Percentiles rank a stretch among this genome's conserved stretches.
Evolutionary conservation across 352 stramenopile species (phyloP).

Genomic region (Phytophthora agathidicida): DNA sequence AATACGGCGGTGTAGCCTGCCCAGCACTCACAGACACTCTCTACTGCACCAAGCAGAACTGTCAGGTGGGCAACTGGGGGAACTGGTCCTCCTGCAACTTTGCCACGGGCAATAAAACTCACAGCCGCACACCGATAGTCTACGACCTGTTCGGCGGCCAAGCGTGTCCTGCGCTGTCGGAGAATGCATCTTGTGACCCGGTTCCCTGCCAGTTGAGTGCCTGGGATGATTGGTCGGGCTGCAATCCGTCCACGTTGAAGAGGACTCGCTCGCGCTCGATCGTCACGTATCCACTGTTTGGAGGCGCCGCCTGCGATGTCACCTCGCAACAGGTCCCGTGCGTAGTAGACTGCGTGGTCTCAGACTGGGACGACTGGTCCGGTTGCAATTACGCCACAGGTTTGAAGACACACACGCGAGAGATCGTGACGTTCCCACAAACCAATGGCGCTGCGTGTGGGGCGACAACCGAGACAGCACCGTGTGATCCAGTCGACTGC

Average conservation of each 20-base stretch:
- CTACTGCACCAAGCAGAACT: conserved; percentile 48
- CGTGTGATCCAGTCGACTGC: conserved; percentile 57
- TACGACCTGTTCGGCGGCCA: conserved; percentile 39
- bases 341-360: conserved; percentile 53
- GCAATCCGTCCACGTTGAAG: conserved; percentile 36
- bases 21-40: conserved; percentile 23
- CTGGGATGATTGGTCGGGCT: conserved; percentile 60
- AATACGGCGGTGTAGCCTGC: conserved; percentile 37
- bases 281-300: conserved; percentile 38
- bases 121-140: conserved; percentile 44
- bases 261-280: conserved; percentile 35
- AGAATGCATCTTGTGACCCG: conserved; percentile 28
- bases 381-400: conserved; percentile 51
- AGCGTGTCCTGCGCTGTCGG: conserved; percentile 24
- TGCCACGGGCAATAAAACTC: conserved; percentile 46
- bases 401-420: conserved; percentile 42
- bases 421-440: conserved; percentile 38
- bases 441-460: conserved; percentile 35
- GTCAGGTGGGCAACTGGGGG: conserved; percentile 51
- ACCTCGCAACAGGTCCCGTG: conserved; percentile 37
- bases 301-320: conserved; percentile 32
- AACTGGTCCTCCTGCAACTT: conserved; percentile 54
- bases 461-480: conserved; percentile 17
- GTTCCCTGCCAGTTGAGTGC: conserved; percentile 45
- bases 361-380: conserved; percentile 52